Evolutionary conservation across 208 protist genomes (phyloP).

Genomic region (Leishmania lainsoni): DNA sequence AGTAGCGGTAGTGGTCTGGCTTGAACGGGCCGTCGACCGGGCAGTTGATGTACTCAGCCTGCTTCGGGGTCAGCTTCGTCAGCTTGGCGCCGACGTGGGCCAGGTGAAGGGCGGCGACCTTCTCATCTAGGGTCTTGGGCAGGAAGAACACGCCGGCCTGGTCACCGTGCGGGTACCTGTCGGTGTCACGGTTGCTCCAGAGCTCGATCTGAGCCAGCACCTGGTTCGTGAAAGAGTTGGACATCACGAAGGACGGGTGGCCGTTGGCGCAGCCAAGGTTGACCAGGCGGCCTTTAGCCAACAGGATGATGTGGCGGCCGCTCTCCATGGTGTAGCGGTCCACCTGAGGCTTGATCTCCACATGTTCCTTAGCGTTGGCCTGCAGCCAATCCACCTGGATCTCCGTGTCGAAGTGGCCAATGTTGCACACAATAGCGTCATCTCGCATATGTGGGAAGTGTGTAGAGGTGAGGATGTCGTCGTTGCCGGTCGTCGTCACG

Average conservation of each 20-base stretch:
- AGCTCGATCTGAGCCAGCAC: constrained; percentile 99
- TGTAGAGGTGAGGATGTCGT: constrained; percentile 97
- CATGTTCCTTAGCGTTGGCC: constrained; percentile 87
- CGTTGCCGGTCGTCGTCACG: constrained; percentile 98
- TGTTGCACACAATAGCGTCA: constrained; percentile 99
- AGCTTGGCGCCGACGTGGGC: constrained; percentile 97
- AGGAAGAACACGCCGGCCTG: constrained; percentile 96
- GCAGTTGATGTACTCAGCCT: constrained; percentile 99
- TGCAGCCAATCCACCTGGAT: constrained; percentile 98
- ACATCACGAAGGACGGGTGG: constrained; percentile 99
- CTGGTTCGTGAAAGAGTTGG: constrained; percentile 99
- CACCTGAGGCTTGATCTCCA: constrained; percentile 99
- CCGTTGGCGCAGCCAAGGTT: constrained; percentile 99
- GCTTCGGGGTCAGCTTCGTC: constrained; percentile 94
- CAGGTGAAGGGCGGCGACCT: constrained; percentile 99
- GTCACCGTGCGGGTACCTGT: constrained; percentile 94
- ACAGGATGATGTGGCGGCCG: constrained; percentile 96
- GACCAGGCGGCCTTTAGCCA: constrained; percentile 97
- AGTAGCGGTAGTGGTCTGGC: constrained; percentile 98
- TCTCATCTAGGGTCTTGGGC: constrained; percentile 99
- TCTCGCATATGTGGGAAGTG: constrained; percentile 99
- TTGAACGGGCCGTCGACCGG: constrained; percentile 98
- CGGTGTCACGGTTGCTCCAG: constrained; percentile 92
- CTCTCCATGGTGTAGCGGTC: constrained; percentile 97
- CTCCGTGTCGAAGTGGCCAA: constrained; percentile 99